phyloP scores from a whole-genome alignment of 805 yeast genomes.

The Lipomyces starkeyi region DNA sequence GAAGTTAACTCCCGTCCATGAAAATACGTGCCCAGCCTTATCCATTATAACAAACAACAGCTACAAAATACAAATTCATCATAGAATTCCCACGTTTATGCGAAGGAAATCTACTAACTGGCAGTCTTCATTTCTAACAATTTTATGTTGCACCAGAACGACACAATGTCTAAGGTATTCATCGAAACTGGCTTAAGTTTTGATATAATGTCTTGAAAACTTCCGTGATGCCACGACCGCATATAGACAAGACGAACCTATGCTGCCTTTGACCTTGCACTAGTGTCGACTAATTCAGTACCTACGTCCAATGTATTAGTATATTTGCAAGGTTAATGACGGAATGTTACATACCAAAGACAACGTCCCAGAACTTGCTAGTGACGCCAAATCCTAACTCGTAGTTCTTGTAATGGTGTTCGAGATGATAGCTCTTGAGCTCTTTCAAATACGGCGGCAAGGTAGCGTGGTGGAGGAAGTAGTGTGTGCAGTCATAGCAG shows the following conservation, averaged over 20 bases:
- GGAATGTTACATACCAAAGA: slow-evolving; percentile 62
- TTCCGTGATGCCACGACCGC: no score
- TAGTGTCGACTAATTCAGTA: slow-evolving; percentile 33
- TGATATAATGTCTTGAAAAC: no score
- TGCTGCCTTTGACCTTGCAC: slow-evolving; percentile 26
- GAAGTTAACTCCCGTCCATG: not conserved
- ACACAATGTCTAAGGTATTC: no score
- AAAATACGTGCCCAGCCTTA: not conserved
- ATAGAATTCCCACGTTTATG: not conserved
- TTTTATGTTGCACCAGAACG: no score
- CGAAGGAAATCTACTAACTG: not conserved
- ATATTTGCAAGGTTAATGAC: not conserved
- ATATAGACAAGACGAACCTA: not conserved
- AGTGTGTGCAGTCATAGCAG: slow-evolving; percentile 91
- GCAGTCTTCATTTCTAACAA: no score
- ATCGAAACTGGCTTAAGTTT: no score
- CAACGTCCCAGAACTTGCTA: slow-evolving; percentile 88
- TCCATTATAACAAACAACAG: not conserved
- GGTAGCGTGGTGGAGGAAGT: slow-evolving; percentile 83
- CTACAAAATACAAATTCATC: not conserved
- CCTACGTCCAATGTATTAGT: slow-evolving; percentile 9
- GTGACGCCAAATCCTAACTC: slow-evolving; percentile 98
- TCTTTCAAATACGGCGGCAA: slow-evolving; percentile 79
- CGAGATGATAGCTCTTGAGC: slow-evolving; percentile 88
- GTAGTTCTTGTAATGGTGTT: slow-evolving; percentile 96